These are phyloP conservation scores for Nannochloropsis oceanica DNA, from an alignment of 108 stramenopile species.

Conservation along the genomic window DNA sequence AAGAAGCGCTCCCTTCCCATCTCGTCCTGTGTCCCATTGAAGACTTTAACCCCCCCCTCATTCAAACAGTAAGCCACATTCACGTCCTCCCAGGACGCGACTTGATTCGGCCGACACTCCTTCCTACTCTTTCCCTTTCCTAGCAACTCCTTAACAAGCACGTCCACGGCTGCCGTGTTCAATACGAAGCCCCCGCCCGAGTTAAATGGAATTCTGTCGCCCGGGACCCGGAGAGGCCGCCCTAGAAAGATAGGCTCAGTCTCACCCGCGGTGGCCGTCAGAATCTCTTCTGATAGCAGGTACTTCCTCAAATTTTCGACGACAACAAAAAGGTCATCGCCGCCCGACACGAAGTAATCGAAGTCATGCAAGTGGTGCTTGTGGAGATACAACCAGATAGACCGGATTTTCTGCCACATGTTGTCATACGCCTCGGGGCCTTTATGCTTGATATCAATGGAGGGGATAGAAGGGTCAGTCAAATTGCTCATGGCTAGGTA, in stretches of 20 bases:
- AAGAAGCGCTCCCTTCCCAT: constrained; percentile 75
- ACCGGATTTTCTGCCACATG: constrained; percentile 92
- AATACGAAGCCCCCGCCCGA: constrained; percentile 82
- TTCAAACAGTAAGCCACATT: constrained; percentile 26
- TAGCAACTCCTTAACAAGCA: constrained; percentile 37
- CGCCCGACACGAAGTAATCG: constrained; percentile 78
- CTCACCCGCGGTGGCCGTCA: background rate
- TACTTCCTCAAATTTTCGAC: constrained; percentile 59
- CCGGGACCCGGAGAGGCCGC: constrained; percentile 46
- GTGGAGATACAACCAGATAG: constrained; percentile 70
- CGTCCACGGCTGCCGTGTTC: constrained; percentile 70
- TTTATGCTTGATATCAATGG: constrained; percentile 71
- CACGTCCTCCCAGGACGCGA: constrained; percentile 73
- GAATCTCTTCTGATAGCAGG: constrained; percentile 12
- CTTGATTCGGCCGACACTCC: constrained; percentile 53
- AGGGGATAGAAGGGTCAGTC: constrained; percentile 43
- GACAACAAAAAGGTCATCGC: constrained; percentile 77
- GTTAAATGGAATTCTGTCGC: constrained; percentile 57
- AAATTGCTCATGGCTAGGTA: constrained; percentile 75
- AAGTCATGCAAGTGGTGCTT: constrained; percentile 61
- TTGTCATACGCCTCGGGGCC: constrained; percentile 87
- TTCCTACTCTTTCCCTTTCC: constrained; percentile 29
- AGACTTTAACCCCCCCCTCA: constrained; percentile 19
- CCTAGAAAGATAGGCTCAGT: constrained; percentile 47
- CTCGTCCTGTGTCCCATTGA: constrained; percentile 70